A percentile compares a stretch with the other conserved stretches of the same genome.
phyloP scores from a whole-genome alignment of 192 early-diverging fungal genomes.

The Linnemannia elongata region DNA sequence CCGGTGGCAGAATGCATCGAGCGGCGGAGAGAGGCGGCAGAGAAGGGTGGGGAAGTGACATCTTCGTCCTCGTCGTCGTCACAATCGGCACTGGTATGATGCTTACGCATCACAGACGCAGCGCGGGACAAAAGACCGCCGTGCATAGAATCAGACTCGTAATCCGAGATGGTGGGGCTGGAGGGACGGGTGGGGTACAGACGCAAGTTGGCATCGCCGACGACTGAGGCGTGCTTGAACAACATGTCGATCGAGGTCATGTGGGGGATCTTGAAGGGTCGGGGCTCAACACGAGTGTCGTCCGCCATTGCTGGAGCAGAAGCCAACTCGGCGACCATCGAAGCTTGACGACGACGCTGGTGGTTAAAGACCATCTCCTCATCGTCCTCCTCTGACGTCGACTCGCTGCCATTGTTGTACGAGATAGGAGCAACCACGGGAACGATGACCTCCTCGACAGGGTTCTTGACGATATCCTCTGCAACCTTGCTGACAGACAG shows the following conservation, averaged over 20 bases:
- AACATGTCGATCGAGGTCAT: slow-evolving; percentile 55
- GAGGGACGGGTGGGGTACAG: slow-evolving; percentile 48
- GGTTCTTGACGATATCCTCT: slow-evolving; percentile 23
- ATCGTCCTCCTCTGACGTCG: not conserved
- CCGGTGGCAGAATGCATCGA: not conserved
- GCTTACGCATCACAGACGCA: slow-evolving; percentile 31
- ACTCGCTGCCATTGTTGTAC: not conserved
- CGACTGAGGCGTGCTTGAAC: slow-evolving; percentile 46
- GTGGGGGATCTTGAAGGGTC: slow-evolving; percentile 32
- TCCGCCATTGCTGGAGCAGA: no score
- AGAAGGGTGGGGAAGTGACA: not conserved
- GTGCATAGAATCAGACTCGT: slow-evolving; percentile 46
- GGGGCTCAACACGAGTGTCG: not conserved
- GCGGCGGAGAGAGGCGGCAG: not conserved
- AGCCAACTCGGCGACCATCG: not conserved
- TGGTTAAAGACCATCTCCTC: not conserved
- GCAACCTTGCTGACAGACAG: slow-evolving; percentile 44
- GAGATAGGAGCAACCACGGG: not conserved
- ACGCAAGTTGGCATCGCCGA: slow-evolving; percentile 45
- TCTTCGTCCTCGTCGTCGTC: slow-evolving; percentile 24
- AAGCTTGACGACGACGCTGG: not conserved
- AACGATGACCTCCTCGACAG: not conserved
- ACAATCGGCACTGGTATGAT: not conserved
- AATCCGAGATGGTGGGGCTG: slow-evolving; percentile 47
- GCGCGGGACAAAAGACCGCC: slow-evolving; percentile 48